Evolutionary conservation across 2,329 filamentous ascomycete genomes (phyloP).

Genomic region (Cryphonectria radicalis): DNA sequence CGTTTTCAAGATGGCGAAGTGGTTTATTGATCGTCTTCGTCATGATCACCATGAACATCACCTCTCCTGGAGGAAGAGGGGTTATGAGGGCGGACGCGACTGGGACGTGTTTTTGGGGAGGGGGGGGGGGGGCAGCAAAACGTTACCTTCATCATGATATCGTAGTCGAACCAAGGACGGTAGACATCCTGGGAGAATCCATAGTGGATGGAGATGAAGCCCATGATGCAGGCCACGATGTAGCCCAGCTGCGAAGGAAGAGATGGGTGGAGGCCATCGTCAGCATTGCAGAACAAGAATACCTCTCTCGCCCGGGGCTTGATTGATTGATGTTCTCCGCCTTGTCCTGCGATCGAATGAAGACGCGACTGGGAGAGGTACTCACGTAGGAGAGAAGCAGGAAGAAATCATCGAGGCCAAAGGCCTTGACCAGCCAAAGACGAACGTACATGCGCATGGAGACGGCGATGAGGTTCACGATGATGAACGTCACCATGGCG

Average conservation of each 20-base stretch:
- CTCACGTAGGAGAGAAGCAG: slow-evolving; percentile 37
- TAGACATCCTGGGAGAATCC: slow-evolving; percentile 35
- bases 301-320: background rate
- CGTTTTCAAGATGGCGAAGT: background rate
- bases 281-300: background rate
- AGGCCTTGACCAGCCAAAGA: slow-evolving; percentile 35
- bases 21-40: too few relatives aligned
- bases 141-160: slow-evolving; percentile 8
- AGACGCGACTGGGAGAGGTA: background rate
- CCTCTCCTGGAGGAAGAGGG: background rate
- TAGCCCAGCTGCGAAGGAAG: slow-evolving; percentile 34
- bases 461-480: slow-evolving; percentile 35
- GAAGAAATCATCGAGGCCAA: slow-evolving; percentile 39
- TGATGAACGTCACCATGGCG: slow-evolving; percentile 36
- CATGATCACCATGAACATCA: too few relatives aligned
- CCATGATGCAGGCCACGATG: slow-evolving; percentile 36
- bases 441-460: slow-evolving; percentile 38
- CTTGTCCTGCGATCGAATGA: too few relatives aligned
- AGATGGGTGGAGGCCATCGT: background rate
- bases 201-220: slow-evolving; percentile 38
- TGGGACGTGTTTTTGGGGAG: background rate
- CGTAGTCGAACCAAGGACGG: slow-evolving; percentile 34
- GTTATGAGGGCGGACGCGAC: too few relatives aligned
- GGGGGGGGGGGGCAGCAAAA: background rate
- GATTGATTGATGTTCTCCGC: background rate